Conservation (phyloP, 305 asterid genomes). For the Rubia peregrina region DNA sequence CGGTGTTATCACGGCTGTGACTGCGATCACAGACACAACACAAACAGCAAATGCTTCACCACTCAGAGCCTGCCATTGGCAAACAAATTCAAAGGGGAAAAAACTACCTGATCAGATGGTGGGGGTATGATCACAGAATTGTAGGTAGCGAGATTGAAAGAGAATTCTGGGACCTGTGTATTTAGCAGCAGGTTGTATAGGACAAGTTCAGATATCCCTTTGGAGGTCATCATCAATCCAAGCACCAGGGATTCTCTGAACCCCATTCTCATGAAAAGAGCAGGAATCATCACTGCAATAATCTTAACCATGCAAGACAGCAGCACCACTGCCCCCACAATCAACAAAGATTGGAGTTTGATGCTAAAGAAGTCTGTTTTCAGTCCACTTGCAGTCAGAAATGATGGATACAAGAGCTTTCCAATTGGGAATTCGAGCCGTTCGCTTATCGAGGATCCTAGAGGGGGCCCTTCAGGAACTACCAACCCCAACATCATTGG, state of each 20-base stretch:
- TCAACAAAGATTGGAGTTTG: conserved; percentile 31
- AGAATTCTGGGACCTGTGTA: conserved; percentile 27
- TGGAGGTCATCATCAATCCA: conserved; percentile 52
- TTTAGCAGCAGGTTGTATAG: conserved; percentile 52
- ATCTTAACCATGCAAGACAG: conserved; percentile 32
- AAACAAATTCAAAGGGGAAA: background rate
- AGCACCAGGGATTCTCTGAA: conserved; percentile 42
- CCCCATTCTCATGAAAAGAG: conserved; percentile 28
- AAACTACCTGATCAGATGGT: background rate
- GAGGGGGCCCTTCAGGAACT: conserved; percentile 37
- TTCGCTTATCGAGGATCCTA: conserved; percentile 43
- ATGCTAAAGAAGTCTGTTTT: conserved; percentile 55
- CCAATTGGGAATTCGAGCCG: conserved; percentile 52
- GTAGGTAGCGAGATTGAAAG: background rate
- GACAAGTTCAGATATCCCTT: conserved; percentile 64
- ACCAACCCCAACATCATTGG: conserved; percentile 27
- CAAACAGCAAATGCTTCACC: conserved; percentile 50
- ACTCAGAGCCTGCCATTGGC: conserved; percentile 34
- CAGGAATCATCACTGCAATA: conserved; percentile 27
- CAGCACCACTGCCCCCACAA: conserved; percentile 25
- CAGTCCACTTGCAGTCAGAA: conserved; percentile 64
- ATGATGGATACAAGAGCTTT: conserved; percentile 55
- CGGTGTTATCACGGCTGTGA: conserved; percentile 53
- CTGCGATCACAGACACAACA: conserved; percentile 45
- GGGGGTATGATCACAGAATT: background rate